Percentiles rank a stretch among this genome's conserved stretches.
phyloP scores from a whole-genome alignment of 768 basidiomycete genomes.

The Asterophora parasitica region DNA sequence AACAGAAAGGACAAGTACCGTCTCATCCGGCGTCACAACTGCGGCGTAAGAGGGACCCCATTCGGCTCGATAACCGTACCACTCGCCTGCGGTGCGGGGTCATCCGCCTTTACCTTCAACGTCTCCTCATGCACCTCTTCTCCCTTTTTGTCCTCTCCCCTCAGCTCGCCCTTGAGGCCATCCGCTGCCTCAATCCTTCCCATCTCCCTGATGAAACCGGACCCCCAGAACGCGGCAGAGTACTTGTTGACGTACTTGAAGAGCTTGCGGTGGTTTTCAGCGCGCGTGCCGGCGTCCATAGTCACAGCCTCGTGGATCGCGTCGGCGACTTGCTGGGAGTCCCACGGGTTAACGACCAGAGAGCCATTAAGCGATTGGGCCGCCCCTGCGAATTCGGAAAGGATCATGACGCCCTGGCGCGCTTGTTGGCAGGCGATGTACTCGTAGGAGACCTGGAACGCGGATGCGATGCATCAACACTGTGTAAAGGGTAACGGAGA shows the following conservation, averaged over 20 bases:
- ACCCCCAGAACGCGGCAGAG: slow-evolving; percentile 90
- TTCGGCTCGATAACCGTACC: slow-evolving; percentile 7
- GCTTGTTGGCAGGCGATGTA: slow-evolving; percentile 95
- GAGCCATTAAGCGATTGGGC: slow-evolving; percentile 94
- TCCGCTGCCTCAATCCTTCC: slow-evolving; percentile 47
- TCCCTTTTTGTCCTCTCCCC: too few species aligned
- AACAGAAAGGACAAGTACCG: neutral
- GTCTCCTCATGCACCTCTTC: neutral
- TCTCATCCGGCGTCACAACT: neutral
- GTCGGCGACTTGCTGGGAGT: slow-evolving; percentile 95
- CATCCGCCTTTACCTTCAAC: neutral
- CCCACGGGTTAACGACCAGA: slow-evolving; percentile 98
- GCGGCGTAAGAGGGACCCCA: slow-evolving; percentile 7
- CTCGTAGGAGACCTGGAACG: slow-evolving; percentile 90
- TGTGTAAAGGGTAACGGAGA: neutral
- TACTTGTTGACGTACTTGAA: slow-evolving; percentile 97
- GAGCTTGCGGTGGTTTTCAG: slow-evolving; percentile 91
- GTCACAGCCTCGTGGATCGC: slow-evolving; percentile 96
- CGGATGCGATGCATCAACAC: slow-evolving; percentile 21
- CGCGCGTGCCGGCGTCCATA: slow-evolving; percentile 77
- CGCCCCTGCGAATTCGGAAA: slow-evolving; percentile 98
- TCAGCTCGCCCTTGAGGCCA: slow-evolving; percentile 10
- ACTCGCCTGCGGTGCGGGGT: neutral
- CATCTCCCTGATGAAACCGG: slow-evolving; percentile 86
- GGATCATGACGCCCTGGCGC: slow-evolving; percentile 92